phyloP scores from a whole-genome alignment of 345 rosid genomes.

The Euphorbia tirucalli region DNA sequence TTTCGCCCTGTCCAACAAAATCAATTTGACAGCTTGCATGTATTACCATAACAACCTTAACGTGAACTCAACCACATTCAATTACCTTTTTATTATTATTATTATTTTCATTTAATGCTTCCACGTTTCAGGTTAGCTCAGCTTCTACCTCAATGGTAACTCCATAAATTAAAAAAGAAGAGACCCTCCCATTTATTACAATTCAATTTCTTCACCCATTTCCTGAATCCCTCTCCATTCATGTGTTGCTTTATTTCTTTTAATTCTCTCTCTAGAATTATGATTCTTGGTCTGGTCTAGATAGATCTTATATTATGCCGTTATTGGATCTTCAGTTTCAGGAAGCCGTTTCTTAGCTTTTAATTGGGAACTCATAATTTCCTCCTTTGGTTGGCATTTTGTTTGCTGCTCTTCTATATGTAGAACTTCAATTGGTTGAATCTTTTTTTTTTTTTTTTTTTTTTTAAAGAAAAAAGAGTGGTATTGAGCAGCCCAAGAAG shows the following conservation, averaged over 20 bases:
- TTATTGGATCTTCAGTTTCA: background rate
- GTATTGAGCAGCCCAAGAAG: constrained; percentile 24
- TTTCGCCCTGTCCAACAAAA: background rate
- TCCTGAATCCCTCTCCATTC: constrained; percentile 9
- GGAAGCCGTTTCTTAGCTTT: background rate
- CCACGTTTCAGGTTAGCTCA: constrained; percentile 16
- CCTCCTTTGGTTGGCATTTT: background rate
- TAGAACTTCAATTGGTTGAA: background rate
- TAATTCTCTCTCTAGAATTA: constrained; percentile 18
- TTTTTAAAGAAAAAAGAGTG: background rate
- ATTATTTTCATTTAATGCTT: constrained; percentile 1
- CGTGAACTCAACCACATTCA: constrained; percentile 20
- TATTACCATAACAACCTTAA: constrained; percentile 15
- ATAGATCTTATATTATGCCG: too few species aligned
- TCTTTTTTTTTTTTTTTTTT: too few species aligned
- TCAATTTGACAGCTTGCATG: background rate
- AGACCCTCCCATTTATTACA: constrained; percentile 7
- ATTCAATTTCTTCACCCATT: constrained; percentile 30
- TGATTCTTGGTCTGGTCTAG: background rate
- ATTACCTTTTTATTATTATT: too few species aligned
- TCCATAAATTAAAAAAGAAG: too few species aligned
- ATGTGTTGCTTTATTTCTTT: background rate
- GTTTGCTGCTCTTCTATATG: background rate
- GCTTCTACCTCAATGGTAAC: background rate
- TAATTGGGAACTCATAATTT: background rate